These are phyloP conservation scores for Botrytis deweyae DNA, from an alignment of 2,329 filamentous ascomycete genomes.

Conservation along the genomic window DNA sequence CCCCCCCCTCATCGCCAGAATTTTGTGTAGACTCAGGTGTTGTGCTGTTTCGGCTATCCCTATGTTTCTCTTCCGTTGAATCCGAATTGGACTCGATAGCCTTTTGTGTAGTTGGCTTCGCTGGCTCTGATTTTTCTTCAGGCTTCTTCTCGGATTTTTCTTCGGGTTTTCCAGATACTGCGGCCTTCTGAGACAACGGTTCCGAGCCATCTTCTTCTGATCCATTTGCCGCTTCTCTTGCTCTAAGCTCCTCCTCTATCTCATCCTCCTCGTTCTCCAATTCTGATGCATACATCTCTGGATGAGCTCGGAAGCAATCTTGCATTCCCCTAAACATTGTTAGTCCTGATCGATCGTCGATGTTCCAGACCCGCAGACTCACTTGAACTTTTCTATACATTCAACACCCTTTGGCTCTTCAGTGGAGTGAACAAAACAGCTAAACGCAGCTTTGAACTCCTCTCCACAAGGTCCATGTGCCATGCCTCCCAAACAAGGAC, in stretches of 20 bases:
- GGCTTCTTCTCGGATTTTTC: neutral
- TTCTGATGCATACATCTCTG: constrained; percentile 89
- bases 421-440: constrained; percentile 94
- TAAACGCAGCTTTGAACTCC: constrained; percentile 93
- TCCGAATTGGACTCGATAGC: neutral
- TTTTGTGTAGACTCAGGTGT: constrained; percentile 27
- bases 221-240: constrained; percentile 29
- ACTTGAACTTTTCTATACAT: constrained; percentile 98
- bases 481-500: constrained; percentile 96
- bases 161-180: neutral
- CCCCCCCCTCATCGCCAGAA: constrained; percentile 43
- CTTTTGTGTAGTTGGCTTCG: constrained; percentile 13
- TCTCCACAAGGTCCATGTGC: constrained; percentile 93
- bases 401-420: constrained; percentile 98
- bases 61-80: neutral
- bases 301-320: constrained; percentile 90
- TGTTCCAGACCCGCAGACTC: constrained; percentile 43
- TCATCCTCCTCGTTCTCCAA: constrained; percentile 75
- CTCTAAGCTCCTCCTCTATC: constrained; percentile 37
- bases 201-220: constrained; percentile 20
- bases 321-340: constrained; percentile 76
- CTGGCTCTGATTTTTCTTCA: neutral
- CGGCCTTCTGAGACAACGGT: constrained; percentile 15
- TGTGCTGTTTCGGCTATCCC: neutral
- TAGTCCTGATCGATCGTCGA: constrained; percentile 25